Percentiles rank a stretch among this genome's conserved stretches.
phyloP scores from a whole-genome alignment of 176 grass and related monocot genomes.

The Paspalum vaginatum region DNA sequence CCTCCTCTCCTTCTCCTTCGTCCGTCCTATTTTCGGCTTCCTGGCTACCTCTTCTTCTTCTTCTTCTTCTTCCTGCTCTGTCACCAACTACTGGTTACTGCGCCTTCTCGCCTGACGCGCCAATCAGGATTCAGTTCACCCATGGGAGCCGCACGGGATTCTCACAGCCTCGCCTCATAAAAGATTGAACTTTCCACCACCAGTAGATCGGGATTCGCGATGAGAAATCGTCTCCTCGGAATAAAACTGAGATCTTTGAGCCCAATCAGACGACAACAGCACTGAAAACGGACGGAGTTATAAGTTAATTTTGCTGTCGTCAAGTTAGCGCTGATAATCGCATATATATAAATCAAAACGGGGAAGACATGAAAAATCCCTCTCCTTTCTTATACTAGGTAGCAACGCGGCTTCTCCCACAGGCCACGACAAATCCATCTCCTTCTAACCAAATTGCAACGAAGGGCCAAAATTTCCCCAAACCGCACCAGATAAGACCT shows the following conservation, averaged over 20 bases:
- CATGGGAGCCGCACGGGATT: background rate
- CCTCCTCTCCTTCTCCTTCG: slow-evolving; percentile 60
- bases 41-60: background rate
- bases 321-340: background rate
- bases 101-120: slow-evolving; percentile 9
- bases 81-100: slow-evolving; percentile 1
- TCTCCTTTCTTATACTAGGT: background rate
- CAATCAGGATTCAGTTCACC: slow-evolving; percentile 8
- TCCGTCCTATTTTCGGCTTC: slow-evolving; percentile 41
- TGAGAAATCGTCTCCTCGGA: background rate
- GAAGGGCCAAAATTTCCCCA: background rate
- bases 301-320: background rate
- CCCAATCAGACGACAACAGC: background rate
- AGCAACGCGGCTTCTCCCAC: background rate
- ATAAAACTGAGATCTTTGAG: slow-evolving; percentile 39
- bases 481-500: background rate
- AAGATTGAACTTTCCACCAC: background rate
- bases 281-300: slow-evolving; percentile 4
- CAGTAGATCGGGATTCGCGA: slow-evolving; percentile 38
- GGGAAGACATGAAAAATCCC: background rate
- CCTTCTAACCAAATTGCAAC: background rate
- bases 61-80: background rate
- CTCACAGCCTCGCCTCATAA: background rate
- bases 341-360: background rate
- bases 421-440: background rate